Evolutionary conservation across 805 yeast species (phyloP), one percentile per base, ranked within the genome.

Genomic region (Candida mattraensis): DNA sequence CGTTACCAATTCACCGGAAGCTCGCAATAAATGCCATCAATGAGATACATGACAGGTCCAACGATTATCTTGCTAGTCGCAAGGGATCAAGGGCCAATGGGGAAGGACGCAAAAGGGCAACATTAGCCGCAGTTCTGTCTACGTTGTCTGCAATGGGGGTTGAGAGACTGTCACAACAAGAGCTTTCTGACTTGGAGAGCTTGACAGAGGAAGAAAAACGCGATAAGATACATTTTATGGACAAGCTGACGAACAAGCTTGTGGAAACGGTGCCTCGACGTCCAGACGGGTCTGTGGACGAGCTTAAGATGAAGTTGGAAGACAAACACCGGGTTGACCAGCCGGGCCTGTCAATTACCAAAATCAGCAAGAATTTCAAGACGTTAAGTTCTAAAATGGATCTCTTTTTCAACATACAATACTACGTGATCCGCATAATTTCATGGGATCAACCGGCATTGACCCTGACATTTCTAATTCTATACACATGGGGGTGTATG

Each of bases 361-460:
- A 68, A 4, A 60, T 86, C 32, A 67, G 76, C 2, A 63, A 70
- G 12, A 85, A 84, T 57, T 64, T 85, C 53, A 72, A 76, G 42
- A 66, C 67, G 24, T 56, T 83, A 47, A 77, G 82, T 33, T 50
- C 69, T 8, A 72, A 76, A 36, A 67, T 80, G 67, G 76, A 80
- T 18, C 61, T 66, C 0, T 50, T 83, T 7, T 81, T 84, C 47
- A 70, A 64, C 26, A 38, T 79, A 2, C 91, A 84, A 48, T 81
- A 80, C 46, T 76, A 78, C 2, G 26, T 81, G 1, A 66, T 80
- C 5, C 74, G 77, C 32, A 53, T 84, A 1, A 40, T 86, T 16
- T 74, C 85, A 4, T 89, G 97, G 97, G 75, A 78, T 40, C 67
- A 70, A 18, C 89, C 94, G 0, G 67, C 84, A 0, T 72, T 77